A percentile compares a stretch with the other conserved stretches of the same genome.
Evolutionary conservation across 164 flowering plant species (phyloP).

Genomic region (Tinospora cordifolia): DNA sequence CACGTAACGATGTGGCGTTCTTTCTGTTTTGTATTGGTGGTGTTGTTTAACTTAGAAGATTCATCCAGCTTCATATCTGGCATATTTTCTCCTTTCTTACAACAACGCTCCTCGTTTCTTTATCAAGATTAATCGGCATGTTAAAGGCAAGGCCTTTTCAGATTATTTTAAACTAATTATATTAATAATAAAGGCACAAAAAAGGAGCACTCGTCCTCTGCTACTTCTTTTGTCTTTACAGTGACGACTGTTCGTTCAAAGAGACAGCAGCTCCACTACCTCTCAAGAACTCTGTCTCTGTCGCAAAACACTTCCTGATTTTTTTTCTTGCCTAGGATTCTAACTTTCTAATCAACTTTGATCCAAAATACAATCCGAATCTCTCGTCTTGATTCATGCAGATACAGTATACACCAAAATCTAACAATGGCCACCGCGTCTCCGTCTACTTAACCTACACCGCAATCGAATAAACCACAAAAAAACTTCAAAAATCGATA

Average conservation of each 20-base stretch:
- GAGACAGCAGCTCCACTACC: constrained; percentile 16
- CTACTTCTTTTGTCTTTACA: constrained; percentile 17
- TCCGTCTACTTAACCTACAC: too few relatives aligned
- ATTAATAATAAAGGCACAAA: constrained; percentile 7
- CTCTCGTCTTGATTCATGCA: background rate
- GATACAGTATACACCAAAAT: background rate
- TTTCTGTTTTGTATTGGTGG: constrained; percentile 43
- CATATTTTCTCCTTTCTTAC: constrained; percentile 15
- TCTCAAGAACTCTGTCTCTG: constrained; percentile 10
- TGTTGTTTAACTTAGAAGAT: constrained; percentile 12
- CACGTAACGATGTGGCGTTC: constrained; percentile 86
- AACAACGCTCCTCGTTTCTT: constrained; percentile 25
- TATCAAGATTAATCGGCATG: constrained; percentile 38
- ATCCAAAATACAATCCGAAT: background rate
- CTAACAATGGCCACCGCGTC: too few relatives aligned
- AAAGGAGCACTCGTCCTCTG: constrained; percentile 17
- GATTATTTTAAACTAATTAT: constrained; percentile 2
- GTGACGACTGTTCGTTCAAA: constrained; percentile 30
- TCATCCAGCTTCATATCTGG: constrained; percentile 28
- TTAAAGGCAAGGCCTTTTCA: constrained; percentile 28
- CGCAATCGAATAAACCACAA: background rate
- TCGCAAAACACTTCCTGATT: background rate
- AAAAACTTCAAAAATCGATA: too few relatives aligned
- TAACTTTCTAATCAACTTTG: constrained; percentile 16
- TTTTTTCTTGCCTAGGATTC: constrained; percentile 18